Percentiles rank a stretch among this genome's conserved stretches.
Conservation (phyloP, 116 monocot genomes). For the Posidonia oceanica region DNA sequence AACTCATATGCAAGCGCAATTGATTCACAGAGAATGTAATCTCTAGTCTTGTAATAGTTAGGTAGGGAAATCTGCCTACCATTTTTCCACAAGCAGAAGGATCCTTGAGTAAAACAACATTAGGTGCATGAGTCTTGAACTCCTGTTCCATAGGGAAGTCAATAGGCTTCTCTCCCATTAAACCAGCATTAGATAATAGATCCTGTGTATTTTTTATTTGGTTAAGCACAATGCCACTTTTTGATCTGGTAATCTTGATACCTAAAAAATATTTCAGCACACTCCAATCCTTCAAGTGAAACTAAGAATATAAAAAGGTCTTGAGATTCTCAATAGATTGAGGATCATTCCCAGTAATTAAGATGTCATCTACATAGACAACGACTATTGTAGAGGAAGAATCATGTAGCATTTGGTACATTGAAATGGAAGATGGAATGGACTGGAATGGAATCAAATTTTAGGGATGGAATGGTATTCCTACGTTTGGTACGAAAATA, state of each 20-base stretch:
- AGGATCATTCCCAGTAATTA: neutral
- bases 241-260: neutral
- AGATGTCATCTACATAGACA: constrained; percentile 13
- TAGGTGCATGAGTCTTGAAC: neutral
- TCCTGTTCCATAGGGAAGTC: neutral
- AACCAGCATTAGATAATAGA: neutral
- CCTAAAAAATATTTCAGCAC: constrained; percentile 4
- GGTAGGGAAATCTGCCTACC: neutral
- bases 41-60: neutral
- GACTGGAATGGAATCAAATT: too few species aligned
- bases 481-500: too few species aligned
- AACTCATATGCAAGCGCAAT: too few species aligned
- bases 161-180: neutral
- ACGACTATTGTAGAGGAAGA: neutral
- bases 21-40: too few species aligned
- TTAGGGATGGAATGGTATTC: too few species aligned
- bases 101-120: neutral
- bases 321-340: neutral
- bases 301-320: neutral
- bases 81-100: neutral
- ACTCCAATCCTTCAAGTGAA: constrained; percentile 6
- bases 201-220: constrained; percentile 3
- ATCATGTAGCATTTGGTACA: too few species aligned
- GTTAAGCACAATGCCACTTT: neutral
- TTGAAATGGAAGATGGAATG: too few species aligned